These are phyloP conservation scores for Atkinsonella hypoxylon DNA, from an alignment of 2,329 filamentous ascomycete species.

Conservation along the genomic window DNA sequence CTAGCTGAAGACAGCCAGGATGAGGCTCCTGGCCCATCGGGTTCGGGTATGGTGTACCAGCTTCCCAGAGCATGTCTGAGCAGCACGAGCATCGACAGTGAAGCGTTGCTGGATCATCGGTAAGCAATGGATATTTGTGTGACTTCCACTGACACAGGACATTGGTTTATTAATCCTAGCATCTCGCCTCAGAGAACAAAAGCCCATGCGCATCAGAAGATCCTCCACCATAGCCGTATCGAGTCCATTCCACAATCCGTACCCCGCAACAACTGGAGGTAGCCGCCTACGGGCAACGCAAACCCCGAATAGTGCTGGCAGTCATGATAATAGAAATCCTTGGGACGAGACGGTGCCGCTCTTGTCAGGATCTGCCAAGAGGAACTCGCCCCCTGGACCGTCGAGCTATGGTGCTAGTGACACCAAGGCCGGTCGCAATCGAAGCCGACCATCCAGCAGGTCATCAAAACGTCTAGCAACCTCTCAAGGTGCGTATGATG, in stretches of 20 bases:
- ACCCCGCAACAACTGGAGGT: slow-evolving; percentile 14
- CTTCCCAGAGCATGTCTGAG: slow-evolving; percentile 51
- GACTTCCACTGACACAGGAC: not conserved
- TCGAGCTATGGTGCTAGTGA: slow-evolving; percentile 33
- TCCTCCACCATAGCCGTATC: slow-evolving; percentile 33
- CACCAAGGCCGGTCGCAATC: slow-evolving; percentile 18
- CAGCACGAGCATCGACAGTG: slow-evolving; percentile 79
- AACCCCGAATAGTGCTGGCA: slow-evolving; percentile 30
- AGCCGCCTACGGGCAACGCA: slow-evolving; percentile 26
- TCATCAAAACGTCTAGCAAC: slow-evolving; percentile 34
- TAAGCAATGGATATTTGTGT: slow-evolving; percentile 20
- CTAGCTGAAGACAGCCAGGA: slow-evolving; percentile 42
- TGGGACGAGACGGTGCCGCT: slow-evolving; percentile 43
- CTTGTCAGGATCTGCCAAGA: slow-evolving; percentile 27
- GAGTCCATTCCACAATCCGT: slow-evolving; percentile 24
- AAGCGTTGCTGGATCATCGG: slow-evolving; percentile 79
- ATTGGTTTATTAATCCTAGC: not conserved
- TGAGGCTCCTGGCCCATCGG: slow-evolving; percentile 21
- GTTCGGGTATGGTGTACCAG: slow-evolving; percentile 39
- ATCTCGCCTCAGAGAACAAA: slow-evolving; percentile 36
- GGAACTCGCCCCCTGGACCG: slow-evolving; percentile 12
- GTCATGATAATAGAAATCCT: slow-evolving; percentile 31
- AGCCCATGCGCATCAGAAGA: slow-evolving; percentile 51
- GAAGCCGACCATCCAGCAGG: slow-evolving; percentile 36
- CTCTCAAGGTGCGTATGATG: slow-evolving; percentile 35